Conservation (phyloP, 2,329 filamentous ascomycete species). For the Coniochaeta ligniaria region DNA sequence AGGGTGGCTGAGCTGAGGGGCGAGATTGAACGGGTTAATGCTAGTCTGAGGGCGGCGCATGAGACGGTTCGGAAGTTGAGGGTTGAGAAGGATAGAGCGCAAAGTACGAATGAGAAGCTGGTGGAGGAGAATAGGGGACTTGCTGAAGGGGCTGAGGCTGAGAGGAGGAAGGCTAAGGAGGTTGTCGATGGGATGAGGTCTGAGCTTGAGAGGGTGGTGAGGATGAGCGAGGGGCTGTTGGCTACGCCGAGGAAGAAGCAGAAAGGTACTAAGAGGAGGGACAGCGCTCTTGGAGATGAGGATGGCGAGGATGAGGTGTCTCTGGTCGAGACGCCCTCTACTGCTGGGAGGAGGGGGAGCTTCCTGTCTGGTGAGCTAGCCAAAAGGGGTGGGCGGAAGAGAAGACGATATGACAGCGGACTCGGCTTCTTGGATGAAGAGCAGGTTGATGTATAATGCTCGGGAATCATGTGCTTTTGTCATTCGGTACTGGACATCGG, state of each 20-base stretch:
- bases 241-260: constrained; percentile 17
- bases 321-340: not conserved
- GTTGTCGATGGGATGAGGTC: constrained; percentile 43
- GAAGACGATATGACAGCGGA: constrained; percentile 46
- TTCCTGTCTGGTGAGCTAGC: constrained; percentile 19
- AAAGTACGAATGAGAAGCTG: constrained; percentile 20
- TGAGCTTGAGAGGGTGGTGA: constrained; percentile 41
- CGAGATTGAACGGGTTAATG: constrained; percentile 41
- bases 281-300: constrained; percentile 5
- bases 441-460: constrained; percentile 24
- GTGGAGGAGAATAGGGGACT: constrained; percentile 37
- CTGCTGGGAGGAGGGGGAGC: constrained; percentile 7
- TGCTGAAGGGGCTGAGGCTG: constrained; percentile 25
- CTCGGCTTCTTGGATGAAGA: constrained; percentile 49
- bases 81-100: constrained; percentile 36
- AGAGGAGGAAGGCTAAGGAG: constrained; percentile 29
- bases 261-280: constrained; percentile 4
- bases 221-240: constrained; percentile 38
- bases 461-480: constrained; percentile 9
- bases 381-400: constrained; percentile 27
- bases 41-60: constrained; percentile 37
- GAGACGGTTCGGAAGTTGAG: constrained; percentile 35
- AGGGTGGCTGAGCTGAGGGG: constrained; percentile 38
- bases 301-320: constrained; percentile 8
- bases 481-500: not conserved